phyloP scores from a whole-genome alignment of 129 eudicot species.

The Artemisia annua region DNA sequence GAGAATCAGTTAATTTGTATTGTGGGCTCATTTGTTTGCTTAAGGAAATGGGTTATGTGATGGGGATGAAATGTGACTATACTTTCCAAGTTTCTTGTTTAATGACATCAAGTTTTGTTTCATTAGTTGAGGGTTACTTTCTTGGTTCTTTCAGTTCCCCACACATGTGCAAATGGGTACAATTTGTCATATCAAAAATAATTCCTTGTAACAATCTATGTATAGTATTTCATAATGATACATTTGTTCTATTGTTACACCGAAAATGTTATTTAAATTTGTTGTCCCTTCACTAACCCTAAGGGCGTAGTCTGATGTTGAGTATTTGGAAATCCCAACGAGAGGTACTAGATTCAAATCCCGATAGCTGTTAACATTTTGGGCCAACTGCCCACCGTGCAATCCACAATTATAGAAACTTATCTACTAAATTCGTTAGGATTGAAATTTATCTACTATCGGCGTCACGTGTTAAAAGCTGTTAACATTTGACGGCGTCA shows the following conservation, averaged over 20 bases:
- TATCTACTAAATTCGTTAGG: too few relatives aligned
- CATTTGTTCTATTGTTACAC: not conserved
- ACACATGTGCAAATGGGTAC: conserved; percentile 27
- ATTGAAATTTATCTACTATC: too few relatives aligned
- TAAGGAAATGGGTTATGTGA: conserved; percentile 14
- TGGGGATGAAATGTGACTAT: conserved; percentile 19
- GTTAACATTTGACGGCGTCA: too few relatives aligned
- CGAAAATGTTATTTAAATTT: too few relatives aligned
- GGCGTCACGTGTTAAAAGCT: too few relatives aligned
- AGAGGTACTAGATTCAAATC: too few relatives aligned
- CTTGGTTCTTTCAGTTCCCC: conserved; percentile 16
- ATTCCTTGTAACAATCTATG: conserved; percentile 7
- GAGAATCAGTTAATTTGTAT: not conserved
- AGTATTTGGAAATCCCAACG: too few relatives aligned
- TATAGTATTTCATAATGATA: not conserved
- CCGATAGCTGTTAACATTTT: too few relatives aligned
- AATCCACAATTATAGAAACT: too few relatives aligned
- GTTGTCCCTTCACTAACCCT: too few relatives aligned
- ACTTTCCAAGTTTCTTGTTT: conserved; percentile 10
- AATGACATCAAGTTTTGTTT: conserved; percentile 30
- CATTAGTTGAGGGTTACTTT: conserved; percentile 26
- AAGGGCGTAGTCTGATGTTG: too few relatives aligned
- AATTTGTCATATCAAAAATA: conserved; percentile 11
- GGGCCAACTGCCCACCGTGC: too few relatives aligned
- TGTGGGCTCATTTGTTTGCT: conserved; percentile 27